Evolutionary conservation across 1,284 basidiomycete genomes (phyloP), one percentile per base, ranked within the genome.

Genomic region (Apiotrichum siamense): DNA sequence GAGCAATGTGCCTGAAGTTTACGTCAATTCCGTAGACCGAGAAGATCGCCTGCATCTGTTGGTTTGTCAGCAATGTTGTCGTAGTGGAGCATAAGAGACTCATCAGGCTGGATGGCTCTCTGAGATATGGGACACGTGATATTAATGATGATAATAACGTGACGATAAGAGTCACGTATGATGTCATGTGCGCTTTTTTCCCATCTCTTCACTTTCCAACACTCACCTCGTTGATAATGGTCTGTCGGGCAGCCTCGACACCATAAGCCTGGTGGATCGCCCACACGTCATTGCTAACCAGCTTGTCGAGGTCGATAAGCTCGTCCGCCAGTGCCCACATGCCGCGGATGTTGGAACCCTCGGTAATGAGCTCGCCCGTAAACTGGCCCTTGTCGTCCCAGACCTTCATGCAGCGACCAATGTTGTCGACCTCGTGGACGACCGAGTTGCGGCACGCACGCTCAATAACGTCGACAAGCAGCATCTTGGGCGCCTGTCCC

Each of bases 221-320:
- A 65, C 12, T 17, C 2, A n/a, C 26, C 39, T 41, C 39, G n/a
- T n/a, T n/a, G n/a, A 41, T 26, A 29, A 99, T 89, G n/a, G 90
- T 85, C 25, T 85, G 84, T 37, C 96, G 85, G 23, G 94, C 96
- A 75, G 96, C 94, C 76, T 99, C 96, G 26, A 99, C 94, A 50
- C 96, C 96, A 68, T 97, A 98, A 2, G 90, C 88, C 65, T 83
- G 83, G 40, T 97, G 77, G 47, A 94, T 85, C 17, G 93, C 87
- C 65, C 91, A 90, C 52, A 99, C 90, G 67, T 98, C 93, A 77
- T 98, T 98, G 24, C 93, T 93, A 65, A 88, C 88, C 52, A 97
- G 83, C 47, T 81, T 80, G 69, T 92, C 80, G 47, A 89, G 81
- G 65, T 94, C 86, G 56, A 97, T 80, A 55, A 94, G 83, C 50